A percentile compares a stretch with the other conserved stretches of the same genome.
Evolutionary conservation across 2,329 filamentous ascomycete species (phyloP).

Genomic region (Bipolaris bicolor): DNA sequence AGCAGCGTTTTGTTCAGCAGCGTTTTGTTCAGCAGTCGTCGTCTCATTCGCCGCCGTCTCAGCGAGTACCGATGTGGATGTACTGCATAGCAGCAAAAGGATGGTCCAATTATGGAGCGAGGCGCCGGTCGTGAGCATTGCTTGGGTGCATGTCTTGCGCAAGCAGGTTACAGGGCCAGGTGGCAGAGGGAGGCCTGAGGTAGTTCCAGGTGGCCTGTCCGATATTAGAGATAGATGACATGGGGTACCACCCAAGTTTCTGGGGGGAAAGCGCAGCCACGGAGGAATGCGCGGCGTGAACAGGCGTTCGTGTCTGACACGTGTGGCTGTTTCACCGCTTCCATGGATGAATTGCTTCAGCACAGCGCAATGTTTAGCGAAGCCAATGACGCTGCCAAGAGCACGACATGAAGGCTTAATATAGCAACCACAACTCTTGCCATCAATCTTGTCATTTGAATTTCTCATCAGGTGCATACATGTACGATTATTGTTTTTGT

Average conservation of each 20-base stretch:
- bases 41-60: conserved; percentile 43
- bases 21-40: conserved; percentile 25
- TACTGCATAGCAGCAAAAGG: conserved; percentile 44
- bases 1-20: conserved; percentile 30
- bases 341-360: conserved; percentile 7
- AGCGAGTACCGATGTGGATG: conserved; percentile 30
- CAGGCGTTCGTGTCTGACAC: conserved; percentile 27
- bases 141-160: conserved; percentile 47
- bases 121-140: conserved; percentile 49
- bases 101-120: conserved; percentile 46
- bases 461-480: neutral
- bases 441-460: neutral
- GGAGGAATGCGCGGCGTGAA: conserved; percentile 21
- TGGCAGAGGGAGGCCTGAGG: conserved; percentile 1
- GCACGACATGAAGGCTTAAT: neutral
- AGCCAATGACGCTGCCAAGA: conserved; percentile 18
- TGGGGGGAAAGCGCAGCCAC: neutral
- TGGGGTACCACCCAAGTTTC: conserved; percentile 12
- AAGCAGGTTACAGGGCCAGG: conserved; percentile 32
- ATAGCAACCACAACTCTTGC: neutral
- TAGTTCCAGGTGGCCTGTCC: conserved; percentile 15
- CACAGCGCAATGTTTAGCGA: conserved; percentile 14
- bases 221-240: conserved; percentile 19
- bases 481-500: neutral
- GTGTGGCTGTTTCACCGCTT: conserved; percentile 28